Evolutionary conservation across 2,329 filamentous ascomycete species (phyloP).

Genomic region (Fusarium protoensiforme): DNA sequence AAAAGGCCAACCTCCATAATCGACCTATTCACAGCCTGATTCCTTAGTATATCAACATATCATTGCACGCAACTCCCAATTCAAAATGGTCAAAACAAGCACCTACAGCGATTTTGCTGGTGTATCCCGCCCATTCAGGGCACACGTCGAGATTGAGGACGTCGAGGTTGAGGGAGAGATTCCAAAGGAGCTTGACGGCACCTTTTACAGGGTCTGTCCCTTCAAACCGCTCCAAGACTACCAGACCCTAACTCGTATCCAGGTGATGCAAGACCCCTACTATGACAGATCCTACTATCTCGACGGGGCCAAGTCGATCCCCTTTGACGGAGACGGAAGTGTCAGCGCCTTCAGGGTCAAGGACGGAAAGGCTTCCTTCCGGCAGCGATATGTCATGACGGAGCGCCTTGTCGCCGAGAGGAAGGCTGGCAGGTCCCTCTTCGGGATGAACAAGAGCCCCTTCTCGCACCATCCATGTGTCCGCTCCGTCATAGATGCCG

Average conservation of each 20-base stretch:
- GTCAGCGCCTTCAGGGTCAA: conserved; percentile 1
- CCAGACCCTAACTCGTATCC: too few species aligned
- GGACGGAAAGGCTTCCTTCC: conserved; percentile 1
- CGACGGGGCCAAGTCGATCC: background rate
- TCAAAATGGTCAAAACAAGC: background rate
- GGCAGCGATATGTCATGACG: background rate
- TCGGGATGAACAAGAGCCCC: conserved; percentile 1
- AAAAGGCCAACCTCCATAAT: too few species aligned
- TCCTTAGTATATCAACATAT: too few species aligned
- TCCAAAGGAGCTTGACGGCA: background rate
- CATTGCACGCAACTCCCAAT: too few species aligned
- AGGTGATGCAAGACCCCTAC: conserved; percentile 1
- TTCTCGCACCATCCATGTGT: conserved; percentile 6
- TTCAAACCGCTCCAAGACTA: too few species aligned
- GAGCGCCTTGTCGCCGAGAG: background rate
- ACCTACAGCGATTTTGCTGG: background rate
- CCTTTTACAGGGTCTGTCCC: background rate
- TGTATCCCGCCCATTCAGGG: background rate
- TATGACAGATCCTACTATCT: background rate
- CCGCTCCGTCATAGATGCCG: background rate
- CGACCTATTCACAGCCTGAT: too few species aligned
- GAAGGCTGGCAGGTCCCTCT: background rate
- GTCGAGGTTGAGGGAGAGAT: background rate
- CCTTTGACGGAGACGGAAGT: background rate
- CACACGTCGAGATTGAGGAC: background rate